Base-by-base conservation (phyloP, 305 asterid species). In the Fraxinus floribunda region DNA sequence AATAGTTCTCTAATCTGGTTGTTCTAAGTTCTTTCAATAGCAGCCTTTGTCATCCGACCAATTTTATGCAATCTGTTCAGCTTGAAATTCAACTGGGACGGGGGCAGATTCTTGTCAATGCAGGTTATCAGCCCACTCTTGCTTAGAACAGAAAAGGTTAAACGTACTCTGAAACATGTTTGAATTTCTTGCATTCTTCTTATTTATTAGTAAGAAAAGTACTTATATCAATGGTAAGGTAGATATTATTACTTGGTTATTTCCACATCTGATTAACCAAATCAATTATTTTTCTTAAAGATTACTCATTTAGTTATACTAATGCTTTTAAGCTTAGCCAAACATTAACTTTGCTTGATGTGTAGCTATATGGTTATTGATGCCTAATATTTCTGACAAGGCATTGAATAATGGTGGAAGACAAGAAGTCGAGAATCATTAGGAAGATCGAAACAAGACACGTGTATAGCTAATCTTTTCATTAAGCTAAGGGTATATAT, bases 401-500 rank as follows among this genome's bases (percentile, higher is more conserved):
- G 9, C 29, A 57, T 7, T 57, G 68, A 57, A 20, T n/a, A 18
- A 18, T 18, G 68, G 26, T 57, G 68, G 68, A 57, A 57, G 68
- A 52, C 22, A 5, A 52, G 62, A 52, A 49, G 22, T 52, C 34
- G 24, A 22, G 16, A 22, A 8, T 10, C 36, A 64, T 26, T 64
- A 26, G 34, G 36, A 26, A 64, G 36, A 64, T 64, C 13, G 73
- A 64, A 24, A 64, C 0, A 62, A 62, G 72, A 60, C 20, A 49
- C 13, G 2, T 7, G 30, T 60, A 60, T 60, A 60, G 70, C 10
- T 55, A 55, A 55, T 55, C 66, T 55, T 55, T 26, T 55, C 66
- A 1, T 55, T 18, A 55, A 55, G 66, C 91, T 60, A 89, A 86
- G 57, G 86, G 87, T 68, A 89, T 83, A 79, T 86, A 90, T 26